These are phyloP conservation scores for Begonia fuchsioides DNA, from an alignment of 306 rosid genomes.

Conservation along the genomic window DNA sequence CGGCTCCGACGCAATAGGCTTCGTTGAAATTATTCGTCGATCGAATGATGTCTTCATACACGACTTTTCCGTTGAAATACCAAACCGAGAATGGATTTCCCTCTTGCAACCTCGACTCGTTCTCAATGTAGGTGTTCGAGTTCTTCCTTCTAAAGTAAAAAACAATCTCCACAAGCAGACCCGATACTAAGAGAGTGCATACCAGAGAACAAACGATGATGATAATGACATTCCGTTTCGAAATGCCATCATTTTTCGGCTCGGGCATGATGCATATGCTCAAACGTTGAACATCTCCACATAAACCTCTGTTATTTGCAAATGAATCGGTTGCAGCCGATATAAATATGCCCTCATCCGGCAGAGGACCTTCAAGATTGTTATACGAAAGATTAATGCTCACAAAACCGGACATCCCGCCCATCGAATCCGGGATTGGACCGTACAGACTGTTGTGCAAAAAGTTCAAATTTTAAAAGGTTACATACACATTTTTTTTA, in stretches of 20 bases:
- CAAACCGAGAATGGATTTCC: slow-evolving; percentile 18
- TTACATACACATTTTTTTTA: too few species aligned
- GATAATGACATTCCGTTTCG: slow-evolving; percentile 8
- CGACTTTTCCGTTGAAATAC: slow-evolving; percentile 28
- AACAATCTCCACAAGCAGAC: slow-evolving; percentile 5
- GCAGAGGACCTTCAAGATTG: slow-evolving; percentile 32
- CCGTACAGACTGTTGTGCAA: slow-evolving; percentile 36
- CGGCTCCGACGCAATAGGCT: slow-evolving; percentile 27
- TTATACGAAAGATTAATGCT: slow-evolving; percentile 31
- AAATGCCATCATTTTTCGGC: slow-evolving; percentile 2
- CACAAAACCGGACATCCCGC: slow-evolving; percentile 27
- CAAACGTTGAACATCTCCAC: slow-evolving; percentile 19
- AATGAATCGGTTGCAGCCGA: slow-evolving; percentile 16
- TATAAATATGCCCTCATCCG: slow-evolving; percentile 20
- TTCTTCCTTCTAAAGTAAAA: slow-evolving; percentile 9
- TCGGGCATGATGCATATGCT: slow-evolving; percentile 10
- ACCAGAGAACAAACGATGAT: slow-evolving; percentile 19
- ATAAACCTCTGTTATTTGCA: slow-evolving; percentile 26
- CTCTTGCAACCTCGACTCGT: not conserved
- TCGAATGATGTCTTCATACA: slow-evolving; percentile 25
- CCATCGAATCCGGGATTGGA: slow-evolving; percentile 20
- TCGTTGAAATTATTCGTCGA: slow-evolving; percentile 25
- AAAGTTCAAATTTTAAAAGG: slow-evolving; percentile 33
- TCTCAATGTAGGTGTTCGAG: not conserved
- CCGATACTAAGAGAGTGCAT: slow-evolving; percentile 8